Evolutionary conservation across 768 basidiomycete species (phyloP).

Genomic region (Lactarius deliciosus): DNA sequence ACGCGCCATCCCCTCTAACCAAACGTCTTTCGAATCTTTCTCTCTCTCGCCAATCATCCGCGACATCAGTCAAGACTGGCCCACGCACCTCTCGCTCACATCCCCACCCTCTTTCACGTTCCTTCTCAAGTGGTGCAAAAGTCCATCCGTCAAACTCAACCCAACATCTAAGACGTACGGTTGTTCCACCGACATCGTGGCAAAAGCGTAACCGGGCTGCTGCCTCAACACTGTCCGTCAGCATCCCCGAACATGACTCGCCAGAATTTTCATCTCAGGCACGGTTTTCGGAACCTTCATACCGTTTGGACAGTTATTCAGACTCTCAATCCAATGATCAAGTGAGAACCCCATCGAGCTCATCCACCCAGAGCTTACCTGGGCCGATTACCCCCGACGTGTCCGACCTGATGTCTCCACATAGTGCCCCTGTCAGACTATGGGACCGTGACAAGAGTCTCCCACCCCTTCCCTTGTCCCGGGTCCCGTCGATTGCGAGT

Average conservation of each 20-base stretch:
- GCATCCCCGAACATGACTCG: conserved; percentile 21
- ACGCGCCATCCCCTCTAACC: conserved; percentile 42
- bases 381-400: conserved; percentile 27
- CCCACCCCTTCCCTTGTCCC: conserved; percentile 28
- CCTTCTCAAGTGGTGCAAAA: conserved; percentile 25
- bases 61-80: conserved; percentile 21
- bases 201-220: conserved; percentile 9
- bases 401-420: conserved; percentile 1
- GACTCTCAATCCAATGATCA: conserved; percentile 21
- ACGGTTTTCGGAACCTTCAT: conserved; percentile 27
- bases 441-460: conserved; percentile 29
- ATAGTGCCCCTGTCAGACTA: not conserved
- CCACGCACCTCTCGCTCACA: conserved; percentile 17
- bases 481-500: conserved; percentile 17
- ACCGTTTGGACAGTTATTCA: conserved; percentile 6
- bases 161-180: conserved; percentile 19
- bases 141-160: conserved; percentile 1
- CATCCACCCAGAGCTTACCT: conserved; percentile 26
- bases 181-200: conserved; percentile 28
- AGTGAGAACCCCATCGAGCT: conserved; percentile 23
- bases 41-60: conserved; percentile 30
- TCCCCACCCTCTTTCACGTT: conserved; percentile 34
- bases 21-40: conserved; percentile 36
- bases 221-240: conserved; percentile 16
- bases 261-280: not conserved